Base-by-base conservation (phyloP, 352 stramenopile genomes). In the Globisporangium irregulare region DNA sequence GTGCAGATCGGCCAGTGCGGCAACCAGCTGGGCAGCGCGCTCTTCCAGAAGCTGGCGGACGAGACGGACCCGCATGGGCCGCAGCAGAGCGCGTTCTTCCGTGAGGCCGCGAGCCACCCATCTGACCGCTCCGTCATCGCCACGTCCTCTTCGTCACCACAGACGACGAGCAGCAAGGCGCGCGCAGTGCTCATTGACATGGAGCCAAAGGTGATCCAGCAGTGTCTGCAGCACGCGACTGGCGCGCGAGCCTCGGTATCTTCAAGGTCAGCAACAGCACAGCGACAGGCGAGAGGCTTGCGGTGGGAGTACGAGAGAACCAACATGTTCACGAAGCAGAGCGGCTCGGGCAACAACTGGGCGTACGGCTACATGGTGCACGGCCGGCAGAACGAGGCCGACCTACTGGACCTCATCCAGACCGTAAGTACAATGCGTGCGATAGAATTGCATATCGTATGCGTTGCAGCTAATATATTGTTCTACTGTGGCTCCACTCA, bases 321-420 rank as follows among this genome's bases (percentile, higher is more conserved):
- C 14, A 89, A 88, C 51, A 62, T 68, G 22, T 83, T 92, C 27
- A 89, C 72, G 43, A 73, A 81, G 56, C 81, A 92, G 29, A 89
- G 81, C 56, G 82, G 82, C 6, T 87, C 84, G 25, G 84, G 87
- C 46, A 95, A 95, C 73, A 95, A 95, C 67, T 95, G 86, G 86
- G 86, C 87, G 29, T 73, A 79, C 43, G 87, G 87, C 10, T 95
- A 91, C 72, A 69, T 27, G 27, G 75, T 68, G 3, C 82, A 92
- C 59, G 86, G 82, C 25, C 64, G 71, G 1, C 67, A 80, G 63
- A 73, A 71, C 41, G 70, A 80, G 36, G 71, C 74, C 32, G 80
- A 73, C 29, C 60, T 91, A 38, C 58, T 84, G 14, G 84, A 91
- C 18, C 62, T 91, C 22, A 38, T 95, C 1, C 78, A 79, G 34